Evolutionary conservation across 768 basidiomycete genomes (phyloP), one percentile per base, ranked within the genome.

Genomic region (Chalciporus piperatus): DNA sequence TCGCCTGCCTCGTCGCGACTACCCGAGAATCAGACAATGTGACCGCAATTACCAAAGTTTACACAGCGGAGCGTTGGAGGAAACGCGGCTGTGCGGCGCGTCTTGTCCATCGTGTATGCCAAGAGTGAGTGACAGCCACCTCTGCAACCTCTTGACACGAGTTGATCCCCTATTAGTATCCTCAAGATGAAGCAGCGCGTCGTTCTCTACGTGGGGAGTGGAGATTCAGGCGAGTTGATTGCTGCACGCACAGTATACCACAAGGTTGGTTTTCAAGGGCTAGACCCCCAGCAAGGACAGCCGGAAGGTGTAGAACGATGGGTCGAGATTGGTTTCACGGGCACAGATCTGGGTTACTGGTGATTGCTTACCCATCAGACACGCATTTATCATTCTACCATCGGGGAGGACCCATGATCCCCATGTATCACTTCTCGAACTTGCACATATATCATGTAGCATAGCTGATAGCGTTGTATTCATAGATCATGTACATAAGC

Each of bases 1-100:
- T 83, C 19, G 83, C 87, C 0, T 87, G 76, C 17, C 80, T 90
- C 37, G 84, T 83, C 6, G 87, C 87, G 14, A 79, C 78, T 25
- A 87, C 87, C 8, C 73, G 89, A 11, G 80, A 81, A 52, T 82
- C 75, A 22, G 71, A 74, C 1, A 73, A 59, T 5, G 76, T 85
- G 22, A 80, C 82, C 3, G 79, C 84, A 0, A 81, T 91, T 41
- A 84, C 84, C 35, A 90, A 91, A 64, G 87, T 90, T 1, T 85
- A 73, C 61, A 90, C 89, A 0, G 70, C 75, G 42, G 71, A 78
- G 0, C 33, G 58, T 2, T 84, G 79, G 75, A 73, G 84, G 40
- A 63, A 76, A 0, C 69, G 62, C 1, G 78, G 83, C 4, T 85
- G 77, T 57, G 89, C 89, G 0, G 80, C 80, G 60, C 74, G 78